Percentiles rank a stretch among this genome's conserved stretches.
These are phyloP conservation scores for Russula griseocarnosa DNA, from an alignment of 768 basidiomycete species.

Conservation along the genomic window DNA sequence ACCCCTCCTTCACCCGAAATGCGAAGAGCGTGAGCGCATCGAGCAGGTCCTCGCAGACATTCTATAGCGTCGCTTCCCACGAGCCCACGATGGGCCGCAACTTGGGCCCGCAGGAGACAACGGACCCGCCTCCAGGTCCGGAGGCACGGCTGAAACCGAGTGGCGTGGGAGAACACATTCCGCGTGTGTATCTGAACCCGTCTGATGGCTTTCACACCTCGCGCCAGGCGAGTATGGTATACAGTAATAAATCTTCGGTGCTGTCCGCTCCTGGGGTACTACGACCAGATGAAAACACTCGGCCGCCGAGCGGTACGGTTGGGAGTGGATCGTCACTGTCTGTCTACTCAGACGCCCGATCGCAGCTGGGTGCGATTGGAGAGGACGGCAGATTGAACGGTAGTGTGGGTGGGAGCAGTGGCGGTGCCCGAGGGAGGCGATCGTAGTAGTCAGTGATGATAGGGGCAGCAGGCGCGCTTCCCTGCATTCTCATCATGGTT, in stretches of 20 bases:
- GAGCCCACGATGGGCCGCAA: neutral
- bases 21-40: conserved; percentile 10
- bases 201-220: conserved; percentile 7
- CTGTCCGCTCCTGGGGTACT: neutral
- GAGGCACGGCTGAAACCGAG: conserved; percentile 9
- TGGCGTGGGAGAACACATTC: conserved; percentile 19
- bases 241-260: conserved; percentile 9
- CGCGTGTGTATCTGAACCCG: conserved; percentile 7
- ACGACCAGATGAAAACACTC: neutral
- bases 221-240: conserved; percentile 25
- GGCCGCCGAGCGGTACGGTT: conserved; percentile 18
- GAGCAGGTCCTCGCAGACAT: conserved; percentile 19
- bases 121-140: conserved; percentile 2
- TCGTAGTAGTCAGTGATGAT: conserved; percentile 13
- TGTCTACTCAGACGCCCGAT: conserved; percentile 27
- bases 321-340: conserved; percentile 24
- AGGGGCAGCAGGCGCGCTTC: neutral
- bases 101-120: neutral
- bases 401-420: neutral
- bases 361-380: conserved; percentile 12
- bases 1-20: conserved; percentile 23
- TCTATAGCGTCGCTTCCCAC: conserved; percentile 18
- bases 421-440: conserved; percentile 4
- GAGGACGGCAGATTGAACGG: conserved; percentile 19
- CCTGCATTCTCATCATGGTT: conserved; percentile 12